Percentiles rank a stretch among this genome's conserved stretches.
Conservation (phyloP, 176 grass and related monocot genomes). For the Raddia guianensis region DNA sequence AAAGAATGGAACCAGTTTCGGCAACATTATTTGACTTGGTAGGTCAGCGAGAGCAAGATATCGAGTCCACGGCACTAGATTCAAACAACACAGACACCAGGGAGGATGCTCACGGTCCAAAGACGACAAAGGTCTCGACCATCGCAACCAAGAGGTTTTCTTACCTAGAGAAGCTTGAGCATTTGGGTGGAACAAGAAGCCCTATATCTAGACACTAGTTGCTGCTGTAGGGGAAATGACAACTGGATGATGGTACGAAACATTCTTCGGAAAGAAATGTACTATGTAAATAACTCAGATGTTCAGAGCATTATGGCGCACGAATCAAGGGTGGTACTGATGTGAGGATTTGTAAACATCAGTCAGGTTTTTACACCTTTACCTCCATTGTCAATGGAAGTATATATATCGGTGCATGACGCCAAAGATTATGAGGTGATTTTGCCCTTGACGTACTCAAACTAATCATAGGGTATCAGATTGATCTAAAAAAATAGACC, state of each 20-base stretch:
- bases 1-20: conserved; percentile 51
- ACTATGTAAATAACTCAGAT: conserved; percentile 41
- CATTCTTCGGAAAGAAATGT: conserved; percentile 17
- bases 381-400: background rate
- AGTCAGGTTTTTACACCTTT: background rate
- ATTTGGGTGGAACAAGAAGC: conserved; percentile 54
- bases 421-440: conserved; percentile 2
- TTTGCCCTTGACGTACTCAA: background rate
- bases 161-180: conserved; percentile 53
- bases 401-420: background rate
- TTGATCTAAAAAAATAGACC: background rate
- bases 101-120: conserved; percentile 25
- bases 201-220: conserved; percentile 57
- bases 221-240: conserved; percentile 8
- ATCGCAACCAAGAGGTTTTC: conserved; percentile 44
- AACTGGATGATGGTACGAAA: conserved; percentile 26
- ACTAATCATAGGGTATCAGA: conserved; percentile 4
- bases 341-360: conserved; percentile 28
- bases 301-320: conserved; percentile 22
- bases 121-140: conserved; percentile 40
- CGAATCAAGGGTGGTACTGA: conserved; percentile 11
- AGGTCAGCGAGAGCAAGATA: conserved; percentile 27
- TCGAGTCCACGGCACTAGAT: background rate
- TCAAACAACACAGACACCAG: background rate
- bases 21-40: conserved; percentile 19